Conservation (phyloP, 1,284 basidiomycete species). For the Clitocybe nebularis region DNA sequence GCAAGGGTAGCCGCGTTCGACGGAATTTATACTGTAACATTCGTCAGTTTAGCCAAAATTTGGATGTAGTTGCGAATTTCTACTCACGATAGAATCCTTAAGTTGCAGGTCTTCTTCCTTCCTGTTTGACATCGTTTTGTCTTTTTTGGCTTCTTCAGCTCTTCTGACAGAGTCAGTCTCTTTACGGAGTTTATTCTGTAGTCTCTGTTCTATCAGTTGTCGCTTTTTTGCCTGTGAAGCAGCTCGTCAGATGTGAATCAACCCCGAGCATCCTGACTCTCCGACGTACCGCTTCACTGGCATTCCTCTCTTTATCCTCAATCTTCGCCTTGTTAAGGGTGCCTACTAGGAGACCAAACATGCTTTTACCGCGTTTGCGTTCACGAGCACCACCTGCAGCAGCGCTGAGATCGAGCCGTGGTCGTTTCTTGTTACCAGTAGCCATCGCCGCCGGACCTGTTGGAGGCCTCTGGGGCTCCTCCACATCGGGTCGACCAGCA, state of each 20-base stretch:
- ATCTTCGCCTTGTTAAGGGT: constrained; percentile 80
- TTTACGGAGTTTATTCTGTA: constrained; percentile 75
- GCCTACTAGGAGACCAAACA: constrained; percentile 76
- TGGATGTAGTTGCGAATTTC: background rate
- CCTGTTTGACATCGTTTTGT: constrained; percentile 66
- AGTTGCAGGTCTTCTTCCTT: constrained; percentile 78
- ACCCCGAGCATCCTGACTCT: background rate
- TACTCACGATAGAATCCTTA: constrained; percentile 71
- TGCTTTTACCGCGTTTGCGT: constrained; percentile 77
- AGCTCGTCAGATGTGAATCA: background rate
- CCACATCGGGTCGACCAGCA: constrained; percentile 25
- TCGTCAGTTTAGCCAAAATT: constrained; percentile 6
- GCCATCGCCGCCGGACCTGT: constrained; percentile 31
- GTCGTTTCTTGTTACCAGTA: constrained; percentile 51
- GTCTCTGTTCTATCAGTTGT: constrained; percentile 72
- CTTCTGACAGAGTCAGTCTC: constrained; percentile 79
- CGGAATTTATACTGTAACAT: constrained; percentile 62
- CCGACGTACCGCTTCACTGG: constrained; percentile 68
- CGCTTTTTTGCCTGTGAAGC: constrained; percentile 67
- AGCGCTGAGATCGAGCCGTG: constrained; percentile 61
- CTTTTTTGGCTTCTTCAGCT: constrained; percentile 78
- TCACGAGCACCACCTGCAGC: constrained; percentile 40
- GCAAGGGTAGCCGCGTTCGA: constrained; percentile 59
- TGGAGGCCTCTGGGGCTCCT: constrained; percentile 31
- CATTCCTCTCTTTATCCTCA: constrained; percentile 74